Evolutionary conservation across 2,329 filamentous ascomycete genomes (phyloP).

Genomic region (Cadophora sp.): DNA sequence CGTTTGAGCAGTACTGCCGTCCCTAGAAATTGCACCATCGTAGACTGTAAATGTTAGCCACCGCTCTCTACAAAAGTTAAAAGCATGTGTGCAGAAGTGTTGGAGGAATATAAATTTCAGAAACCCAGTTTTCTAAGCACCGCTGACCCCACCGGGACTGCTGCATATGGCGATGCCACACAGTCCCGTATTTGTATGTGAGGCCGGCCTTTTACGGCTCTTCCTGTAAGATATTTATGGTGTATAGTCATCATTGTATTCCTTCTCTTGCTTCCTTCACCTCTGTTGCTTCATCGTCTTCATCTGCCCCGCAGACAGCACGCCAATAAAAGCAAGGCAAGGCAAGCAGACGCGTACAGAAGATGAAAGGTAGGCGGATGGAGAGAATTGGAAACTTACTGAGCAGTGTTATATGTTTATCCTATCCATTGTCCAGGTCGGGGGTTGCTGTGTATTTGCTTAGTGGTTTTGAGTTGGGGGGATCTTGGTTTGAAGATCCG

Average conservation of each 20-base stretch:
- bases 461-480: background rate
- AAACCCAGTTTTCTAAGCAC: constrained; percentile 43
- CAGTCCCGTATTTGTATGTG: constrained; percentile 21
- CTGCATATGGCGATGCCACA: constrained; percentile 43
- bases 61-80: background rate
- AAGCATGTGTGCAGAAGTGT: background rate
- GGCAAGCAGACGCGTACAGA: background rate
- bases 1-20: background rate
- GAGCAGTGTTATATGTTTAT: background rate
- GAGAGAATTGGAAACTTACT: constrained; percentile 10
- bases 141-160: constrained; percentile 35
- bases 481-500: background rate
- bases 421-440: background rate
- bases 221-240: constrained; percentile 41
- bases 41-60: background rate
- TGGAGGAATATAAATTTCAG: constrained; percentile 17
- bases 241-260: constrained; percentile 42
- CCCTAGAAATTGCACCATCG: background rate
- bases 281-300: background rate
- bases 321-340: background rate
- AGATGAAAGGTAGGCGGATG: background rate
- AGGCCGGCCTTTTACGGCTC: constrained; percentile 42
- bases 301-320: background rate
- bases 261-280: constrained; percentile 5
- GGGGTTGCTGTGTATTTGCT: background rate